These are phyloP conservation scores for Astraeus odoratus DNA, from an alignment of 768 basidiomycete genomes.

Conservation along the genomic window DNA sequence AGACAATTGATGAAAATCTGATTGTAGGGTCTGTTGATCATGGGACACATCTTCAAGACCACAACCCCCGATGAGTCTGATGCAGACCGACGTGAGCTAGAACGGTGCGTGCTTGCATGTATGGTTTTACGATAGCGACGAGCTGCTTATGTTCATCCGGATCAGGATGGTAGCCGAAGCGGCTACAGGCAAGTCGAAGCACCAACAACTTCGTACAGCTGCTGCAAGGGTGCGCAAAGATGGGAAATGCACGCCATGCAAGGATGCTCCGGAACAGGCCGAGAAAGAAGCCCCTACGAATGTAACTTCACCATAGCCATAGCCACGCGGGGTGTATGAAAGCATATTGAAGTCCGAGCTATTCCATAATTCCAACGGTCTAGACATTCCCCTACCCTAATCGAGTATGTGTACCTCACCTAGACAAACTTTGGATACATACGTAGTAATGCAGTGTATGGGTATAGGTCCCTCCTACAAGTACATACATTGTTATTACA, in stretches of 20 bases:
- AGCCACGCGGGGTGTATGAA: conserved; percentile 7
- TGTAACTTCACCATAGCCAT: conserved; percentile 8
- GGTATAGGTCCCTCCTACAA: neutral
- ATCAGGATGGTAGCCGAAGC: conserved; percentile 82
- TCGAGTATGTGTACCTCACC: conserved; percentile 9
- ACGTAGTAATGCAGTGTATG: neutral
- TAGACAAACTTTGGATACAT: conserved; percentile 11
- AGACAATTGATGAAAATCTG: neutral
- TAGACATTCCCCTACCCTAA: conserved; percentile 13
- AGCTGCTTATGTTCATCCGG: conserved; percentile 2
- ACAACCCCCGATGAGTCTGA: conserved; percentile 85
- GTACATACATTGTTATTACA: neutral
- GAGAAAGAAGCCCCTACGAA: conserved; percentile 9
- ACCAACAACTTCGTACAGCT: conserved; percentile 28
- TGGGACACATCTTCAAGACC: conserved; percentile 85
- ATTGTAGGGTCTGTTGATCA: conserved; percentile 71
- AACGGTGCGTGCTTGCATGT: conserved; percentile 51
- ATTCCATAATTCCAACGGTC: conserved; percentile 11
- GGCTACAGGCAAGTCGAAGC: conserved; percentile 65
- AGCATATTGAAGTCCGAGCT: neutral
- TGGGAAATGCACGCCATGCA: conserved; percentile 35
- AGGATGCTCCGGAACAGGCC: conserved; percentile 22
- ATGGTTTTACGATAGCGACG: neutral
- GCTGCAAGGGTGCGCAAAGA: conserved; percentile 23
- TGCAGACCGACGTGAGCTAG: conserved; percentile 89